phyloP scores from a whole-genome alignment of 331 rosid genomes.

The Phaseolus coccineus region DNA sequence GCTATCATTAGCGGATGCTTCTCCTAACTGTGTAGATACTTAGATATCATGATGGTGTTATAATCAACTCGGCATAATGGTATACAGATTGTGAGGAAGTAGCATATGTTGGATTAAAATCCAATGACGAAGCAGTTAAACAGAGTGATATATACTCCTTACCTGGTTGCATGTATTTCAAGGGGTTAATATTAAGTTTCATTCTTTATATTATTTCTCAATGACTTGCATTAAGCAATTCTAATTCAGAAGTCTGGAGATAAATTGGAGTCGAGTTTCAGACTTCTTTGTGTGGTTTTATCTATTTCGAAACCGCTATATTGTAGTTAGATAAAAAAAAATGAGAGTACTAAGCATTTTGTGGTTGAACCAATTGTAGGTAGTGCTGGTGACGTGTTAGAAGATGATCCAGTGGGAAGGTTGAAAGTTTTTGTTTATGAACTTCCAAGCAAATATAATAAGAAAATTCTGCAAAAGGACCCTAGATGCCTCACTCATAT shows the following conservation, averaged over 20 bases:
- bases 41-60: background rate
- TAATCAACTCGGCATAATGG: background rate
- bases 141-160: background rate
- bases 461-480: slow-evolving; percentile 91
- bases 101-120: slow-evolving; percentile 1
- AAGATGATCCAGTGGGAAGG: slow-evolving; percentile 92
- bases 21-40: background rate
- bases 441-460: slow-evolving; percentile 92
- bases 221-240: slow-evolving; percentile 2
- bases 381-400: slow-evolving; percentile 91
- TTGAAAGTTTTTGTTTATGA: slow-evolving; percentile 91
- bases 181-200: slow-evolving; percentile 7
- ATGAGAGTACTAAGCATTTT: slow-evolving; percentile 19
- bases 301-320: background rate
- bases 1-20: background rate
- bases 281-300: background rate
- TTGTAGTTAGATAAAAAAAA: background rate
- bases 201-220: slow-evolving; percentile 9
- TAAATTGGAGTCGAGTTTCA: slow-evolving; percentile 5
- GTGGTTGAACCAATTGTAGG: slow-evolving; percentile 64
- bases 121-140: background rate
- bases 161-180: slow-evolving; percentile 10
- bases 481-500: slow-evolving; percentile 86
- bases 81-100: background rate
- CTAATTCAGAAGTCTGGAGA: background rate